A percentile compares a stretch with the other conserved stretches of the same genome.
Conservation (phyloP, 768 basidiomycete species). For the Pleurotus tuoliensis region DNA sequence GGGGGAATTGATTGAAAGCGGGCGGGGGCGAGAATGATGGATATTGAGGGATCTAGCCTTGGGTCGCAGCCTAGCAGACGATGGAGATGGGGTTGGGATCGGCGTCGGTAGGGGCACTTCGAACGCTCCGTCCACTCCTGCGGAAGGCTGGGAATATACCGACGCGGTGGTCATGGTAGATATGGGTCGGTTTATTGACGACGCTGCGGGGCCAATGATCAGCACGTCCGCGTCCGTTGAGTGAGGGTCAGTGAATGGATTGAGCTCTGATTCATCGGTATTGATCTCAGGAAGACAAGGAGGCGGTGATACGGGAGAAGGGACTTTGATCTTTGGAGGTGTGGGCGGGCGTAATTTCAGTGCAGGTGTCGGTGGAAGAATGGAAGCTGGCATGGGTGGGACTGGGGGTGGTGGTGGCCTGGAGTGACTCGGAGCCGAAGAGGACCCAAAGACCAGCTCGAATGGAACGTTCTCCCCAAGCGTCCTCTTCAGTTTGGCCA, state of each 20-base stretch:
- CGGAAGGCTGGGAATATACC: constrained; percentile 6
- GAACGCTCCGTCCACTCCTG: neutral
- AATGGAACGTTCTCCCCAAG: constrained; percentile 57
- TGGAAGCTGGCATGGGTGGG: neutral
- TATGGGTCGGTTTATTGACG: neutral
- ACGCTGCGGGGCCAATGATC: neutral
- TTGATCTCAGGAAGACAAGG: constrained; percentile 1
- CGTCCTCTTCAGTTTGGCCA: constrained; percentile 56
- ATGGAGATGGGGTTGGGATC: neutral
- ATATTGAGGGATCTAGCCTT: constrained; percentile 4
- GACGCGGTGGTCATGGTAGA: constrained; percentile 5
- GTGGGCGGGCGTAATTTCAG: neutral
- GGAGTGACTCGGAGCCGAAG: constrained; percentile 8
- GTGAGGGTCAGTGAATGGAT: neutral
- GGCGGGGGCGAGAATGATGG: neutral
- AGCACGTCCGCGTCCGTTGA: neutral
- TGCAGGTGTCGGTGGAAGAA: neutral
- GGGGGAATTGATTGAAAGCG: neutral
- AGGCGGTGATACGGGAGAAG: neutral
- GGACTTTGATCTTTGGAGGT: constrained; percentile 4
- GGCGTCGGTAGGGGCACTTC: neutral
- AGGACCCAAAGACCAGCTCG: constrained; percentile 41
- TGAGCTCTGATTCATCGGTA: neutral
- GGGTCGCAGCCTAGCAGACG: neutral
- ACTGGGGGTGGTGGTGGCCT: constrained; percentile 7